Conservation (phyloP, 768 basidiomycete species). For the Lentinula boryana region DNA sequence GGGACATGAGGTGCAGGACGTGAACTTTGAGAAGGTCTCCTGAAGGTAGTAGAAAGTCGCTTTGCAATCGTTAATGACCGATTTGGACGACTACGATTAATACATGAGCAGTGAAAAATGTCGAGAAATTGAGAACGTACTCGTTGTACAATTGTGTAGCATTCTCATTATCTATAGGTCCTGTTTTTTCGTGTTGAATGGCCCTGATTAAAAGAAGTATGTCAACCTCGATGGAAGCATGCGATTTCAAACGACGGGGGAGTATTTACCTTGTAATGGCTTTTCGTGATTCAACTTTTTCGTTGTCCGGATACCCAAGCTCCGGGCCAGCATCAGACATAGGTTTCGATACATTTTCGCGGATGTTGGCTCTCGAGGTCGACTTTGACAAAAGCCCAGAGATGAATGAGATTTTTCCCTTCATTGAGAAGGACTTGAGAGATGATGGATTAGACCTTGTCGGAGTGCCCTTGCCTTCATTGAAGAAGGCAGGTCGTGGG, state of each 20-base stretch:
- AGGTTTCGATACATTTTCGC: conserved; percentile 5
- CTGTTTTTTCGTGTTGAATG: neutral
- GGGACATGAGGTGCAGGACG: conserved; percentile 12
- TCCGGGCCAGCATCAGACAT: neutral
- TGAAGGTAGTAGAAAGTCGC: conserved; percentile 11
- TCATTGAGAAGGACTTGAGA: conserved; percentile 18
- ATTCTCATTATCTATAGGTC: neutral
- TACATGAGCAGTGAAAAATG: neutral
- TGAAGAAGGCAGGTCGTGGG: conserved; percentile 14
- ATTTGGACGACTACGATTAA: neutral
- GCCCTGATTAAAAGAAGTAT: neutral
- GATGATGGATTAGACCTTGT: conserved; percentile 15
- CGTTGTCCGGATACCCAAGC: neutral
- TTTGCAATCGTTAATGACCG: neutral
- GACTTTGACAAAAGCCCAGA: conserved; percentile 14
- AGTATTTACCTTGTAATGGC: too few relatives aligned
- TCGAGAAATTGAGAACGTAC: neutral
- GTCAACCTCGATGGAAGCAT: neutral
- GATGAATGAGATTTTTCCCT: conserved; percentile 14
- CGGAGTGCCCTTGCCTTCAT: conserved; percentile 15
- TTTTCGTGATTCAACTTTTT: neutral
- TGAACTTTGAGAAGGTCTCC: conserved; percentile 15
- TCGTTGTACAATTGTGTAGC: neutral
- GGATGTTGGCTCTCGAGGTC: conserved; percentile 2
- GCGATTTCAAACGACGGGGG: neutral